phyloP scores from a whole-genome alignment of 176 grass and related monocot genomes.

The Triticum urartu region DNA sequence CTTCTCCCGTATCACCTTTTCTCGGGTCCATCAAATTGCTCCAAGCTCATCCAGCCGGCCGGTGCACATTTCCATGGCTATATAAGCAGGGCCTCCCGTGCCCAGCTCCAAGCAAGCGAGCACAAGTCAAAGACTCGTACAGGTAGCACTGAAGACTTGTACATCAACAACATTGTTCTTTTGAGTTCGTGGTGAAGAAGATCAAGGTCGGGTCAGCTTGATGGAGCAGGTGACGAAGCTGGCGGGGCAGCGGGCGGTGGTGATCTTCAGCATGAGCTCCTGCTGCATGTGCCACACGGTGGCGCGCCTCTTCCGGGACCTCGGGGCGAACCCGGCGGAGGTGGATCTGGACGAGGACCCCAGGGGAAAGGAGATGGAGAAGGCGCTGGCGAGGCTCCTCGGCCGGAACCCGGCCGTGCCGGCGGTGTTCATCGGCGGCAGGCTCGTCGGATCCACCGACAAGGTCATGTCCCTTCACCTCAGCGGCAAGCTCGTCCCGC shows the following conservation, averaged over 20 bases:
- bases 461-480: slow-evolving; percentile 57
- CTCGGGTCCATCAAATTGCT: neutral
- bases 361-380: slow-evolving; percentile 43
- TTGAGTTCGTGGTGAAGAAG: too few relatives aligned
- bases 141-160: too few relatives aligned
- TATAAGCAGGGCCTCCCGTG: slow-evolving; percentile 22
- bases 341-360: slow-evolving; percentile 50
- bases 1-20: neutral
- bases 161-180: too few relatives aligned
- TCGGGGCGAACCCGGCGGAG: slow-evolving; percentile 51
- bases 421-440: slow-evolving; percentile 49
- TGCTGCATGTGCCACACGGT: slow-evolving; percentile 90
- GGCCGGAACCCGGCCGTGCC: slow-evolving; percentile 46
- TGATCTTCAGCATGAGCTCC: slow-evolving; percentile 77
- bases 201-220: neutral
- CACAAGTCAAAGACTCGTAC: neutral
- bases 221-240: slow-evolving; percentile 67
- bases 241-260: slow-evolving; percentile 64
- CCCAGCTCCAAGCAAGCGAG: slow-evolving; percentile 7
- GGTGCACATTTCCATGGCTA: slow-evolving; percentile 31
- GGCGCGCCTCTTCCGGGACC: slow-evolving; percentile 48
- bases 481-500: slow-evolving; percentile 37
- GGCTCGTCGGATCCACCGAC: slow-evolving; percentile 44
- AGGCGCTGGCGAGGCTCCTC: slow-evolving; percentile 43
- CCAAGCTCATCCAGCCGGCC: neutral